Percentiles rank a stretch among this genome's conserved stretches.
These are phyloP conservation scores for Russula lepida DNA, from an alignment of 768 basidiomycete species.

Conservation along the genomic window DNA sequence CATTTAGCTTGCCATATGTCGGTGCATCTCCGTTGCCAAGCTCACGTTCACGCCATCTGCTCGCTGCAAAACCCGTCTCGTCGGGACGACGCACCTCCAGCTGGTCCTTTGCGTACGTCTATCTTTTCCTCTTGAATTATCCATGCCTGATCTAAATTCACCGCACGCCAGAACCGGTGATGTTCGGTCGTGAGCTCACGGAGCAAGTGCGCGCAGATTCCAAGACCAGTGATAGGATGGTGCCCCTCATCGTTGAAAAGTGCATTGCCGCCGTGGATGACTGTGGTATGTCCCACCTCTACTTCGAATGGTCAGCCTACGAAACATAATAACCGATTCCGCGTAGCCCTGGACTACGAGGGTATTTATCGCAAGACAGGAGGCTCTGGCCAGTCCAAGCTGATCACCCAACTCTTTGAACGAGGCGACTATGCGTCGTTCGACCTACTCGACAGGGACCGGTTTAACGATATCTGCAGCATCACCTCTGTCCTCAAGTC, in stretches of 20 bases:
- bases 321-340: background rate
- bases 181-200: conserved; percentile 84
- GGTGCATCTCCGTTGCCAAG: conserved; percentile 20
- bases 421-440: conserved; percentile 84
- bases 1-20: conserved; percentile 18
- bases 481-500: conserved; percentile 95
- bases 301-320: background rate
- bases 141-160: conserved; percentile 15
- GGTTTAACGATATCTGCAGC: conserved; percentile 96
- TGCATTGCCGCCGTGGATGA: conserved; percentile 92
- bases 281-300: conserved; percentile 49
- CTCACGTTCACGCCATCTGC: conserved; percentile 10
- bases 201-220: conserved; percentile 75
- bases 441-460: conserved; percentile 76
- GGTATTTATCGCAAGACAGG: conserved; percentile 98
- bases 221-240: conserved; percentile 46
- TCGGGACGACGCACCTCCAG: conserved; percentile 4
- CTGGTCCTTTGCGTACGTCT: conserved; percentile 6
- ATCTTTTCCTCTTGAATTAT: background rate
- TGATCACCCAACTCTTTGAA: conserved; percentile 91
- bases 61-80: conserved; percentile 13
- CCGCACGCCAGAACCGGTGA: conserved; percentile 55
- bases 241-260: conserved; percentile 90
- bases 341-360: conserved; percentile 83
- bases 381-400: conserved; percentile 84